Evolutionary conservation across 148 eudicot genomes (phyloP).

Genomic region (Dianthus caryophyllus): DNA sequence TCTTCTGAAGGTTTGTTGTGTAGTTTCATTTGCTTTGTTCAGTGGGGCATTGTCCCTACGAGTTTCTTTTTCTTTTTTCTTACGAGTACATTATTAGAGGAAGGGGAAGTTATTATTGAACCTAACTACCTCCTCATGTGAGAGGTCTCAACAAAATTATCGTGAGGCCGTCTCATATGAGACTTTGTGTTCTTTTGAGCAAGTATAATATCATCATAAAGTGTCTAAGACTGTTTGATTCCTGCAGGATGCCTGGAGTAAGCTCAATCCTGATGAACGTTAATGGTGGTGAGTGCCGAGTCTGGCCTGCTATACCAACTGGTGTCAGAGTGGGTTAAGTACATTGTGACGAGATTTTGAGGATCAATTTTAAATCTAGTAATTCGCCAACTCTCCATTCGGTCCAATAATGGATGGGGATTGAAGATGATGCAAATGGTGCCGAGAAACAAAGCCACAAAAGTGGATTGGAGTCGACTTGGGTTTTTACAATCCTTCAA

Average conservation of each 20-base stretch:
- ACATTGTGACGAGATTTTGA: not conserved
- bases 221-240: not conserved
- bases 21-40: conserved; percentile 4
- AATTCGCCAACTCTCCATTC: conserved; percentile 3
- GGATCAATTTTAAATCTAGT: not conserved
- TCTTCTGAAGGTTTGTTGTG: conserved; percentile 66
- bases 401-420: not conserved
- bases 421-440: not conserved
- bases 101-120: no score
- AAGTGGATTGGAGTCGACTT: not conserved
- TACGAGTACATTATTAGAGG: no score
- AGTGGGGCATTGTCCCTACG: not conserved
- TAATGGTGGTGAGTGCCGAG: conserved; percentile 15
- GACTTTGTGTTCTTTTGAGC: no score
- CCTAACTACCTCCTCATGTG: no score
- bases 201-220: not conserved
- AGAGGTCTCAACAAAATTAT: no score
- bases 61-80: no score
- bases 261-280: conserved; percentile 66
- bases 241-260: conserved; percentile 89
- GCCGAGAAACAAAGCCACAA: not conserved
- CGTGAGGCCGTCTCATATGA: no score
- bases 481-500: not conserved
- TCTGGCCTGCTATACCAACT: not conserved
- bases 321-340: not conserved